Evolutionary conservation across 2,329 filamentous ascomycete species (phyloP), one percentile per base, ranked within the genome.

Genomic region (Fusarium oxysporum): DNA sequence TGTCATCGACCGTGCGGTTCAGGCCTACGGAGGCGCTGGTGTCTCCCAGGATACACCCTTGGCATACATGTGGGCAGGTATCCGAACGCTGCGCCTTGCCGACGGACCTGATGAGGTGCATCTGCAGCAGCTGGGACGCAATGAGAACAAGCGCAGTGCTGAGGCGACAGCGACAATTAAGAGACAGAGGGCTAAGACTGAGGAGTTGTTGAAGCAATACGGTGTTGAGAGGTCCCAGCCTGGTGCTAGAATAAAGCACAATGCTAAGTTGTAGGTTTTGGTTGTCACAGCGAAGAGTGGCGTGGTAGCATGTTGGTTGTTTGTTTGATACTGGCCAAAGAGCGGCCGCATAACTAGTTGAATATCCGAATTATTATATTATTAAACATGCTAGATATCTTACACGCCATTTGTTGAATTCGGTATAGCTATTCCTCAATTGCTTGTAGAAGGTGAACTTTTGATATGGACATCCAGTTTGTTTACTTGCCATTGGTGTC

Each of bases 61-160:
- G 72, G 95, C 95, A 17, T 88, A 87, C 80, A 92, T 95, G 90
- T 97, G 93, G 91, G 91, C 93, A 25, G 85, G 88, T 68, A 93
- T 95, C 78, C 87, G 95, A 65, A 97, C 95, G 11, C 87, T 97
- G 82, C 88, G 93, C 69, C 90, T 97, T 76, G 95, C 94, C 1
- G 96, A 99, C 83, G 96, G 96, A 1, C 96, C 96, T 0, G 96
- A 99, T 83, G 96, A 99, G 89, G 96, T 98, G 68, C 96, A 97
- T 82, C 83, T 95, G 74, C 86, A 93, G 81, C 93, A 96, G 84
- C 86, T 96, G 85, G 93, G 93, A 21, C 87, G 88, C 76, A 94
- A 94, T 76, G 93, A 96, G 87, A 95, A 94, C 81, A 92, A 88
- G 82, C 88, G 89, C 73, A 91, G 90, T 63, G 80, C 84, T 72